Percentiles rank a stretch among this genome's conserved stretches.
phyloP scores from a whole-genome alignment of 805 yeast species.

The Candida insectalens region DNA sequence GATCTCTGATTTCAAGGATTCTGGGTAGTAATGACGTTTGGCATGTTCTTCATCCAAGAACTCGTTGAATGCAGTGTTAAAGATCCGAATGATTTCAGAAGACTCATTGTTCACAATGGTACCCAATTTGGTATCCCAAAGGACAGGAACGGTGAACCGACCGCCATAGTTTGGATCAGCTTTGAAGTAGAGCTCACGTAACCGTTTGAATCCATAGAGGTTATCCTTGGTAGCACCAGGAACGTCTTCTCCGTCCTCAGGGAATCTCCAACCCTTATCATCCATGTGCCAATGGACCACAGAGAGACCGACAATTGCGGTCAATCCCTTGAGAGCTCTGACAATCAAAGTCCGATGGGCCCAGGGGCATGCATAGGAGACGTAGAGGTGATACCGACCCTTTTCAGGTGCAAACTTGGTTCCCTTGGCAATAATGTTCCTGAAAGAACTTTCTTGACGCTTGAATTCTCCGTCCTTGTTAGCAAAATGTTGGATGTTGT shows the following conservation, averaged over 20 bases:
- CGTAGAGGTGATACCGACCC: slow-evolving; percentile 79
- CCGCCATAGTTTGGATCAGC: slow-evolving; percentile 71
- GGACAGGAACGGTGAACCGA: slow-evolving; percentile 84
- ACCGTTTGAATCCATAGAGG: slow-evolving; percentile 44
- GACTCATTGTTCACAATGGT: slow-evolving; percentile 91
- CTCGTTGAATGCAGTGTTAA: slow-evolving; percentile 66
- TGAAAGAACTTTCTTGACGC: slow-evolving; percentile 42
- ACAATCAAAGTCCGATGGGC: slow-evolving; percentile 80
- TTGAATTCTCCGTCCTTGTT: slow-evolving; percentile 45
- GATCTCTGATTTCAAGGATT: slow-evolving; percentile 39
- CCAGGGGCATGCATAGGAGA: slow-evolving; percentile 92
- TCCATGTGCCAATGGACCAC: slow-evolving; percentile 93
- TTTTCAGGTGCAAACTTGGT: slow-evolving; percentile 68
- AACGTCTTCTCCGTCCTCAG: slow-evolving; percentile 23
- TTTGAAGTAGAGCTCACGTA: slow-evolving; percentile 66
- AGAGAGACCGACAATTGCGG: slow-evolving; percentile 51
- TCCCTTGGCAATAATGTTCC: slow-evolving; percentile 47
- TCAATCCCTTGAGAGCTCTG: slow-evolving; percentile 64
- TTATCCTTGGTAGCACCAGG: slow-evolving; percentile 46
- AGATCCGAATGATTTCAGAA: slow-evolving; percentile 77
- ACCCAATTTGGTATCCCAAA: slow-evolving; percentile 78
- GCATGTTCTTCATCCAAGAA: slow-evolving; percentile 39
- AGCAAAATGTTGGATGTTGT: slow-evolving; percentile 40
- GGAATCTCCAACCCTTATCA: slow-evolving; percentile 82
- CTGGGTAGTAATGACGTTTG: slow-evolving; percentile 55